These are phyloP conservation scores for Cyathus striatus DNA, from an alignment of 768 basidiomycete genomes.

Conservation along the genomic window DNA sequence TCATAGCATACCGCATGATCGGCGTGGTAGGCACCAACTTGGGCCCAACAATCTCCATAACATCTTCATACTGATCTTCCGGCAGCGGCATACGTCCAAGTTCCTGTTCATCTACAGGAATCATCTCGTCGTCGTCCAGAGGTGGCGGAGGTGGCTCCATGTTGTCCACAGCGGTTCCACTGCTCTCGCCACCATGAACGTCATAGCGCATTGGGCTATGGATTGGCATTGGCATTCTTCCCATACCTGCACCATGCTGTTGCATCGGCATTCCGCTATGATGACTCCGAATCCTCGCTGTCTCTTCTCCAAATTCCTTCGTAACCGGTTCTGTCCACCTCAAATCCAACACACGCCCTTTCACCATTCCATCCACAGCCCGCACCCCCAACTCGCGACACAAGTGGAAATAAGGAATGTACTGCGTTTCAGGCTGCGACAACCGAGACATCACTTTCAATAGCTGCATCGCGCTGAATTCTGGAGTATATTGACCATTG, in stretches of 20 bases:
- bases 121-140: constrained; percentile 39
- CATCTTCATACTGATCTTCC: constrained; percentile 39
- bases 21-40: constrained; percentile 74
- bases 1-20: constrained; percentile 82
- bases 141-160: constrained; percentile 26
- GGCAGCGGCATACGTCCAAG: constrained; percentile 12
- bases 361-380: constrained; percentile 83
- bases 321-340: constrained; percentile 73
- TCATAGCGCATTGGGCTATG: no score
- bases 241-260: background rate
- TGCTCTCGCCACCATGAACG: constrained; percentile 28
- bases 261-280: background rate
- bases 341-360: constrained; percentile 67
- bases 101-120: constrained; percentile 35
- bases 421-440: constrained; percentile 54
- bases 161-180: constrained; percentile 33
- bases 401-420: constrained; percentile 75
- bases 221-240: constrained; percentile 4
- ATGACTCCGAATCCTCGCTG: constrained; percentile 8
- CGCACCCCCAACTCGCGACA: constrained; percentile 81
- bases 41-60: constrained; percentile 64
- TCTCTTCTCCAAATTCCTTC: constrained; percentile 40
- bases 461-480: constrained; percentile 76
- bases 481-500: constrained; percentile 46
- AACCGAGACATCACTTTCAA: constrained; percentile 80